Evolutionary conservation across 1,284 basidiomycete species (phyloP).

Genomic region (Malassezia slooffiae): DNA sequence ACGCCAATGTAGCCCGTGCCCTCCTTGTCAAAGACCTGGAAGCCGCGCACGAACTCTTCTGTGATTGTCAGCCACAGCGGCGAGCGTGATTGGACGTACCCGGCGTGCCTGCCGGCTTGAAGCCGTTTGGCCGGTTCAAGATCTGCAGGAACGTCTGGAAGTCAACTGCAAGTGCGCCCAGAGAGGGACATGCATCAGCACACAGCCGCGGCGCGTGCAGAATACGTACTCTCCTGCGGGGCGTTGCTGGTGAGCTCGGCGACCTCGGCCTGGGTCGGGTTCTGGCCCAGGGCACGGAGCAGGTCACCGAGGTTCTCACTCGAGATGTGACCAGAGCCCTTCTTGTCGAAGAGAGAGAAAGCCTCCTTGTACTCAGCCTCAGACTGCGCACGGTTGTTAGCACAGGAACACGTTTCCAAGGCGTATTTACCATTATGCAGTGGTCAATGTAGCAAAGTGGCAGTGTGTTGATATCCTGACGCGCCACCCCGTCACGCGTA

Average conservation of each 20-base stretch:
- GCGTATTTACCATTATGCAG: not conserved
- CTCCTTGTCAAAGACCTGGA: constrained; percentile 98
- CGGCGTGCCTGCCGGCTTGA: constrained; percentile 61
- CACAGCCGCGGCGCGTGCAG: not conserved
- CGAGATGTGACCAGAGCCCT: constrained; percentile 77
- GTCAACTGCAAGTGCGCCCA: constrained; percentile 51
- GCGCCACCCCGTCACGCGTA: not conserved
- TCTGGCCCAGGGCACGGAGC: constrained; percentile 86
- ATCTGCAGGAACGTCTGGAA: constrained; percentile 65
- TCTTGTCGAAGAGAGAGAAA: constrained; percentile 95
- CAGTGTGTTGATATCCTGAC: constrained; percentile 1
- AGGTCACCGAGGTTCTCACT: constrained; percentile 87
- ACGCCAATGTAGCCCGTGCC: constrained; percentile 92
- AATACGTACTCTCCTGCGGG: constrained; percentile 55
- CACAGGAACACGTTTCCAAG: too few species aligned
- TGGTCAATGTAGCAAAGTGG: not conserved
- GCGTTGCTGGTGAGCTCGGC: constrained; percentile 64
- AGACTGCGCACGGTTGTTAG: constrained; percentile 17
- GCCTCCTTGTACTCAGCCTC: constrained; percentile 62
- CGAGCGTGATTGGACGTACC: constrained; percentile 13
- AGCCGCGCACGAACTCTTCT: constrained; percentile 98
- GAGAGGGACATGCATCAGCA: too few species aligned
- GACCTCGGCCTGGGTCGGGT: constrained; percentile 94
- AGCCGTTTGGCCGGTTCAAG: constrained; percentile 85
- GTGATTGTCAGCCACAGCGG: too few species aligned